Evolutionary conservation across 2,329 filamentous ascomycete genomes (phyloP).

Genomic region (Aspergillus puulaauensis): DNA sequence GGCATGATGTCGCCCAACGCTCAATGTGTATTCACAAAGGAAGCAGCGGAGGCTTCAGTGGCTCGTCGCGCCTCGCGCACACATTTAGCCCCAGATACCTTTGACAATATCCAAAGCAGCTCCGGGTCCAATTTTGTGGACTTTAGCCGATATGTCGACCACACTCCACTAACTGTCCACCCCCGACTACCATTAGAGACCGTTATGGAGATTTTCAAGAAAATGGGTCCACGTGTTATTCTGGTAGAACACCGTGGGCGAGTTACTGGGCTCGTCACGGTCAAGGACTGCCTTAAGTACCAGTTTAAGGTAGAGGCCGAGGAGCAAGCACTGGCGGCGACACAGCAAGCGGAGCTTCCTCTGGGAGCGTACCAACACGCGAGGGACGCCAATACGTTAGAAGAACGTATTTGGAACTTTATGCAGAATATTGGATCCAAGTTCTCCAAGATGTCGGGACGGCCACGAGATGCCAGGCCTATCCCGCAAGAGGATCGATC

Average conservation of each 20-base stretch:
- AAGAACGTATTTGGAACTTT: slow-evolving; percentile 39
- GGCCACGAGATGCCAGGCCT: slow-evolving; percentile 16
- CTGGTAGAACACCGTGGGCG: slow-evolving; percentile 86
- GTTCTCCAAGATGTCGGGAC: slow-evolving; percentile 16
- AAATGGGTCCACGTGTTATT: slow-evolving; percentile 92
- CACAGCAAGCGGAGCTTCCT: slow-evolving; percentile 25
- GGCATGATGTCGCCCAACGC: slow-evolving; percentile 65
- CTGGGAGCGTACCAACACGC: slow-evolving; percentile 23
- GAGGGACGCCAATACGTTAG: slow-evolving; percentile 25
- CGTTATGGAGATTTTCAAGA: slow-evolving; percentile 97
- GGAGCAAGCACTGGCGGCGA: slow-evolving; percentile 58
- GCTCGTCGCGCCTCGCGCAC: slow-evolving; percentile 28
- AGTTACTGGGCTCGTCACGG: slow-evolving; percentile 81
- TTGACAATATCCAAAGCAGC: slow-evolving; percentile 60
- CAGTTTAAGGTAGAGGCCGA: slow-evolving; percentile 94
- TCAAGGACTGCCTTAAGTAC: slow-evolving; percentile 96
- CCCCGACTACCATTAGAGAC: slow-evolving; percentile 90
- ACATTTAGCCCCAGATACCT: slow-evolving; percentile 49
- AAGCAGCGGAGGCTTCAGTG: slow-evolving; percentile 44
- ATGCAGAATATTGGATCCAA: slow-evolving; percentile 32
- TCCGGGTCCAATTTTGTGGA: slow-evolving; percentile 64
- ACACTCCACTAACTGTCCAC: slow-evolving; percentile 86
- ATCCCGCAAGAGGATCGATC: slow-evolving; percentile 14
- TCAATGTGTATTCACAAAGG: slow-evolving; percentile 69
- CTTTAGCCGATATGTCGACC: slow-evolving; percentile 83